These are phyloP conservation scores for Colletotrichum sublineola DNA, from an alignment of 2,329 filamentous ascomycete species.

Conservation along the genomic window DNA sequence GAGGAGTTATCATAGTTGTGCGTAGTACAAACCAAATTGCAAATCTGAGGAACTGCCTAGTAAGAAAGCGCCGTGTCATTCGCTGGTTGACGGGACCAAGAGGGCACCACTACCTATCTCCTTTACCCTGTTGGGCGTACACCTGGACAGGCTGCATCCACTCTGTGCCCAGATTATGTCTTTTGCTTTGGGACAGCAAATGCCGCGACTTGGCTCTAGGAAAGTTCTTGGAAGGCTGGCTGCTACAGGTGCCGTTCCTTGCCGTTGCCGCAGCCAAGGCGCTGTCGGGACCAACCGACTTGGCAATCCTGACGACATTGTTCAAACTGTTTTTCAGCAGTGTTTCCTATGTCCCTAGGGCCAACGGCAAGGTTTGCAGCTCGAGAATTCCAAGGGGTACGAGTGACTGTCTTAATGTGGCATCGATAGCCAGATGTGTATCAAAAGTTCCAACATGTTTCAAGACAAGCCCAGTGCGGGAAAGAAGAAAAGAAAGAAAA, in stretches of 20 bases:
- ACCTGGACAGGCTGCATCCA: not conserved
- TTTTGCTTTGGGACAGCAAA: no score
- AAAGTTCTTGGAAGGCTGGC: not conserved
- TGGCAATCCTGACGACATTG: not conserved
- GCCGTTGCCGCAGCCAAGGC: conserved; percentile 4
- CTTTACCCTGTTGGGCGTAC: not conserved
- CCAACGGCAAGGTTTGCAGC: not conserved
- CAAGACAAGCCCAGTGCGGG: not conserved
- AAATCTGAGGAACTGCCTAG: not conserved
- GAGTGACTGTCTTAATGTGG: conserved; percentile 24
- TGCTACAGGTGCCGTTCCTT: not conserved
- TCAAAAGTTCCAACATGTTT: conserved; percentile 21
- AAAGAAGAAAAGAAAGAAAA: not conserved
- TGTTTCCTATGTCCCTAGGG: not conserved
- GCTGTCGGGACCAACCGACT: conserved; percentile 28
- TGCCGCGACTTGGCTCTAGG: not conserved
- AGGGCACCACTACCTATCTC: not conserved
- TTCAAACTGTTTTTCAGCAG: not conserved
- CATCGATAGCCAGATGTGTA: conserved; percentile 17
- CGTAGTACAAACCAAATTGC: not conserved
- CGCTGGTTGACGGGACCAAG: not conserved
- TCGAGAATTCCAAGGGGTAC: not conserved
- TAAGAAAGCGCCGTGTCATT: conserved; percentile 1
- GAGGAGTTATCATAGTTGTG: not conserved
- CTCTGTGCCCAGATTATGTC: not conserved